Percentiles rank a stretch among this genome's conserved stretches.
Conservation (phyloP, 352 stramenopile species). For the Phytophthora melonis region DNA sequence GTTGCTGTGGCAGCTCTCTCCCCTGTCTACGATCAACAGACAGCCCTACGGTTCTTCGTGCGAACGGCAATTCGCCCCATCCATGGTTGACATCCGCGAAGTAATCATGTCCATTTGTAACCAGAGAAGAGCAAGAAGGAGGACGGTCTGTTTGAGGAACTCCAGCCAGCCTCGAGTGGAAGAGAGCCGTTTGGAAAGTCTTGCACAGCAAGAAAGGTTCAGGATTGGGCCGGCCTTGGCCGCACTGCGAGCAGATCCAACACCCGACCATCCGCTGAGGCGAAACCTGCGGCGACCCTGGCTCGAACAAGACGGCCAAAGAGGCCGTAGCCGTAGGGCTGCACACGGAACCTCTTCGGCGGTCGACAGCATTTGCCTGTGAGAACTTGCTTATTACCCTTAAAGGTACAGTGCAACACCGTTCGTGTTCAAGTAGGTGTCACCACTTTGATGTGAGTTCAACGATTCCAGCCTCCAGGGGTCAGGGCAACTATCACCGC, state of each 20-base stretch:
- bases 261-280: background rate
- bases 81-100: background rate
- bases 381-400: background rate
- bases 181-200: conserved; percentile 3
- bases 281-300: background rate
- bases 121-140: too few species aligned
- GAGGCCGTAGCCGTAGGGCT: background rate
- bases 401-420: background rate
- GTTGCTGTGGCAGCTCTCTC: background rate
- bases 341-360: background rate
- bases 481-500: background rate
- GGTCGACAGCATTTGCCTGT: background rate
- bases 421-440: background rate
- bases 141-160: background rate
- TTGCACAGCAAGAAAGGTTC: background rate
- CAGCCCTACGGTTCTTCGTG: background rate
- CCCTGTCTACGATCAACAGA: background rate
- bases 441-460: background rate
- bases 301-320: background rate
- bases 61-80: background rate
- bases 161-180: background rate
- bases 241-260: background rate
- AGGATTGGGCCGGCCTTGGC: background rate
- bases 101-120: conserved; percentile 1
- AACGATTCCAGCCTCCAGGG: background rate